Evolutionary conservation across 176 grass and related monocot genomes (phyloP), one percentile per base, ranked within the genome.

Genomic region (Avena atlantica): DNA sequence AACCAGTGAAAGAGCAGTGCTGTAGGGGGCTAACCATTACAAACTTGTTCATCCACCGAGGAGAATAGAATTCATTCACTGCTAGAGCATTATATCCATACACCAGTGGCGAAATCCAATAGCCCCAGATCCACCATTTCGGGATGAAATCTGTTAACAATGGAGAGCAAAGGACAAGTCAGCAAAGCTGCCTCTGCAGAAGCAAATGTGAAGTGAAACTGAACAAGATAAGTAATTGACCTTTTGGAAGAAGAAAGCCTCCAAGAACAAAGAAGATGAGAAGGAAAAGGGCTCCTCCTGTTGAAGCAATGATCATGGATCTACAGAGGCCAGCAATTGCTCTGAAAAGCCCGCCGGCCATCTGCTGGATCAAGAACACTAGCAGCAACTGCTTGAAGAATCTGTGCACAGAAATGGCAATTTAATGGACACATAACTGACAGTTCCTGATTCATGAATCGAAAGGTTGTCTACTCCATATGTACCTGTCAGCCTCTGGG

Each of bases 91-190:
- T 99, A 31, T 90, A 99, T 69, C 89, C 97, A 27, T 99, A 99
- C 62, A 88, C 89, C 52, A 99, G 64, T 31, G 97, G 97, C 6
- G 97, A 99, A 91, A 93, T 76, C 97, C 97, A 99, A 72, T 96
- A 99, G 64, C 94, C 97, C 97, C 97, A 99, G 31, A 99, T 90
- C 97, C 97, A 99, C 97, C 97, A 99, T 34, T 94, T 94, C 10
- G 94, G 97, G 63, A 99, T 96, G 81, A 86, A 79, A 50, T 62
- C 97, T 99, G 89, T 85, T 91, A 67, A 84, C 9, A 57, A 16
- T 63, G 48, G 45, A 79, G 29, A 70, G 77, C 59, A 64, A 44
- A 88, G 40, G 67, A 87, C 20, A 76, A 62, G 71, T 68, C 64
- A 92, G 67, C 51, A 75, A 82, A 81, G 48, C 5, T 77, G 29